Evolutionary conservation across 148 eudicot genomes (phyloP), one percentile per base, ranked within the genome.

Genomic region (Rhododendron kiyosumense): DNA sequence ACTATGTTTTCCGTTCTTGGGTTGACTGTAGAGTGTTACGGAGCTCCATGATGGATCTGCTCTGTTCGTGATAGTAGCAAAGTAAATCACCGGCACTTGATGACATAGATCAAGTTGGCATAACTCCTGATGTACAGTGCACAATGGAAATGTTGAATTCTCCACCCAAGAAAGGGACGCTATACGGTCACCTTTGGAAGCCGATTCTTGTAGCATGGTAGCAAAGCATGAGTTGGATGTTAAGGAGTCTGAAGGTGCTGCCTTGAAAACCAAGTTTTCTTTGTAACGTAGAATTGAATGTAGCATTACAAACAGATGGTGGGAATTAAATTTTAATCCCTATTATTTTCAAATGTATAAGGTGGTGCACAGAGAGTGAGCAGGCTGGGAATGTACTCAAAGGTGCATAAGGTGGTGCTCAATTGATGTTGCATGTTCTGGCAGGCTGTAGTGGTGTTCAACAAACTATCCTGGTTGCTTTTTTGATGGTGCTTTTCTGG

Each of bases 11-110:
- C 46, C 30, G 20, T 52, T 3, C 17, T 52, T 43, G 85, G 67
- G 67, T 30, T 48, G 79, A 22, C 9, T 88, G 84, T 90, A 96
- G 99, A 93, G 95, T 88, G 97, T 96, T 63, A 96, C 96, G n/a
- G 96, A 96, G 85, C 89, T 96, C 71, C 91, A 93, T 71, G 99
- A 96, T 71, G 99, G 99, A 74, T 96, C 99, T 1, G 98, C 99
- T 81, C 89, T 96, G 49, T 95, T 96, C 84, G 89, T 96, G 11
- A 96, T 98, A 3, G 97, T 96, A 4, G 99, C 99, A 3, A 96
- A 95, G 90, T 96, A 96, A 63, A 77, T 96, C 98, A 9, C 98
- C 97, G 43, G 88, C 97, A 43, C 91, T 94, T 78, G 97, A 92
- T 41, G 97, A 93, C 88, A 94, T 96, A 26, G 99, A 95, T 89